Evolutionary conservation across 805 yeast genomes (phyloP).

Genomic region (Yarrowia osloensis): DNA sequence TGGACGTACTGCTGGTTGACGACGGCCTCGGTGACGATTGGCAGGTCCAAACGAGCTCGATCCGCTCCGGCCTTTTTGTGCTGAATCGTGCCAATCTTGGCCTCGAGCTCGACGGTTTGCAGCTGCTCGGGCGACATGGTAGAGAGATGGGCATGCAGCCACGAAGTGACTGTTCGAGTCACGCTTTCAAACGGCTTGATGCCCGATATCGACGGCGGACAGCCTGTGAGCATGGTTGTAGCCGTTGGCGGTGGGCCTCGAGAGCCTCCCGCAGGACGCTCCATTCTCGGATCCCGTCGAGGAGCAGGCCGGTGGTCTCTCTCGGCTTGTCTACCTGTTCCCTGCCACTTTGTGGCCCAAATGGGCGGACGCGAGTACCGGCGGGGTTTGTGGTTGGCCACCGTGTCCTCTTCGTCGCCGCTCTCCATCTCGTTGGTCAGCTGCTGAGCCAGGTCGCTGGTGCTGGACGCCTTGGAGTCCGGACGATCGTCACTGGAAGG

Average conservation of each 20-base stretch:
- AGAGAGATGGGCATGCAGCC: conserved; percentile 81
- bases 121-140: conserved; percentile 37
- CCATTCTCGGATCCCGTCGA: not conserved
- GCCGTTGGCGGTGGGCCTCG: not conserved
- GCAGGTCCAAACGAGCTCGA: conserved; percentile 38
- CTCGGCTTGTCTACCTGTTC: conserved; percentile 40
- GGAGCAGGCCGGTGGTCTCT: not conserved
- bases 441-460: conserved; percentile 17
- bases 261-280: not conserved
- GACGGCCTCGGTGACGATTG: conserved; percentile 42
- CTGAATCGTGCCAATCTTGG: conserved; percentile 42
- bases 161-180: conserved; percentile 77
- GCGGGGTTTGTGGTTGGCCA: conserved; percentile 36
- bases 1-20: conserved; percentile 38
- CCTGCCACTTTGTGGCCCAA: conserved; percentile 81
- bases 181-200: conserved; percentile 77
- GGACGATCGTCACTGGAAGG: conserved; percentile 4
- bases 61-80: conserved; percentile 37
- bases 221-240: conserved; percentile 41
- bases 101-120: conserved; percentile 50
- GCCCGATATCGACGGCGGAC: conserved; percentile 63
- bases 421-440: conserved; percentile 11
- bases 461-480: conserved; percentile 9
- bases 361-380: conserved; percentile 67
- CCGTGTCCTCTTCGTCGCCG: not conserved